Base-by-base conservation (phyloP, 1,139 yeast species). In the Geotrichum reessii region DNA sequence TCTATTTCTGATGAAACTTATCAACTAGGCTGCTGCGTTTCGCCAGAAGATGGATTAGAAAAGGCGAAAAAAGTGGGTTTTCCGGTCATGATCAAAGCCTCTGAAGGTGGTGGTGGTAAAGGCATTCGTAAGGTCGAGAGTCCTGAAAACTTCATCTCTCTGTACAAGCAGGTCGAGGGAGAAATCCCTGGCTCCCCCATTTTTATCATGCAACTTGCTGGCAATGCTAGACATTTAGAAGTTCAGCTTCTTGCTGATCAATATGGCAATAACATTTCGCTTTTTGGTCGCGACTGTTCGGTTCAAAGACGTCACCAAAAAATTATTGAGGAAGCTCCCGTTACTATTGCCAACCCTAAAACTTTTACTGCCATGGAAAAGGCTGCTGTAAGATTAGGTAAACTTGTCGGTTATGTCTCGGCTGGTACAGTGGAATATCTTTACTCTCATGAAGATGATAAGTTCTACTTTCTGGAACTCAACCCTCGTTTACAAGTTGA, bases 21-120 rank as follows among this genome's bases (percentile, higher is more conserved):
- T 72, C 82, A 85, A 64, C 78, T 87, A 74, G 98, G 99, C 66
- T 92, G 98, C 76, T 89, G 92, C 71, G 75, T 79, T 12, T 79
- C 85, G 52, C 92, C 98, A 53, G 95, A 87, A 71, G 96, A 92
- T 69, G 99, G 98, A 63, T 80, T 93, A 60, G 81, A 67, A 56
- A 88, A 87, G 72, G 98, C 99, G 61, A 82, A 78, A 67, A 74
- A 81, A 69, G 91, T 93, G 68, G 98, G 99, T 1, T 91, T 91
- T 79, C 97, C 97, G 50, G 95, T 91, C 57, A 91, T 91, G 97
- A 84, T 91, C 68, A 91, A 91, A 74, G 97, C 97, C 50, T 89
- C 96, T 61, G 97, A 91, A 84, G 97, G 97, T 79, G 97, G 97
- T 76, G 97, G 97, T 78, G 97, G 97, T 81, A 91, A 91, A 77